Evolutionary conservation across 805 yeast species (phyloP).

Genomic region (Cyberlindnera xishuangbannaensis): DNA sequence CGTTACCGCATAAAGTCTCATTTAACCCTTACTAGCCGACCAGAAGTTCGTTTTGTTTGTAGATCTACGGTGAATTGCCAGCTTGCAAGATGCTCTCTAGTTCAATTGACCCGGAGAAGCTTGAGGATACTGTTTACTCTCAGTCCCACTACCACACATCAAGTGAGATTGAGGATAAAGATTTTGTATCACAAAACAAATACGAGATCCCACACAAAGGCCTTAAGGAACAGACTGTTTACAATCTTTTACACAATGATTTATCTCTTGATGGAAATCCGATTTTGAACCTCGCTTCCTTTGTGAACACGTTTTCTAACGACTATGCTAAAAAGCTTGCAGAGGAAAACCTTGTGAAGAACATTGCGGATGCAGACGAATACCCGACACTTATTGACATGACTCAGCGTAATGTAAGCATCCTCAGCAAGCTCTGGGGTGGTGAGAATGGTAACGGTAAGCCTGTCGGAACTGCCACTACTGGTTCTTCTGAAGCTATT

Average conservation of each 20-base stretch:
- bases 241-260: conserved; percentile 63
- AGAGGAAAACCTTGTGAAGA: conserved; percentile 71
- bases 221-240: conserved; percentile 45
- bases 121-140: conserved; percentile 26
- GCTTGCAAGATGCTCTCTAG: conserved; percentile 17
- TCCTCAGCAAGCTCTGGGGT: conserved; percentile 76
- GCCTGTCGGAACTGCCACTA: conserved; percentile 84
- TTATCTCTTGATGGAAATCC: conserved; percentile 81
- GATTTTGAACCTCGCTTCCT: conserved; percentile 78
- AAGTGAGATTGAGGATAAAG: conserved; percentile 10
- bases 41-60: too few relatives aligned
- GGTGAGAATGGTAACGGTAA: conserved; percentile 39
- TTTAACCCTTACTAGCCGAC: too few relatives aligned
- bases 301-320: conserved; percentile 72
- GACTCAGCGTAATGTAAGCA: conserved; percentile 78
- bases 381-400: conserved; percentile 79
- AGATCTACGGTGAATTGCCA: too few relatives aligned
- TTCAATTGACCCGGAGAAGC: conserved; percentile 27
- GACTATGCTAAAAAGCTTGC: conserved; percentile 50
- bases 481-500: conserved; percentile 92
- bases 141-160: conserved; percentile 22
- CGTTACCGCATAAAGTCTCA: too few relatives aligned
- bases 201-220: conserved; percentile 58
- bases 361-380: conserved; percentile 90
- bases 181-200: conserved; percentile 32